These are phyloP conservation scores for Penicillium sp. DNA, from an alignment of 2,329 filamentous ascomycete genomes.

Conservation along the genomic window DNA sequence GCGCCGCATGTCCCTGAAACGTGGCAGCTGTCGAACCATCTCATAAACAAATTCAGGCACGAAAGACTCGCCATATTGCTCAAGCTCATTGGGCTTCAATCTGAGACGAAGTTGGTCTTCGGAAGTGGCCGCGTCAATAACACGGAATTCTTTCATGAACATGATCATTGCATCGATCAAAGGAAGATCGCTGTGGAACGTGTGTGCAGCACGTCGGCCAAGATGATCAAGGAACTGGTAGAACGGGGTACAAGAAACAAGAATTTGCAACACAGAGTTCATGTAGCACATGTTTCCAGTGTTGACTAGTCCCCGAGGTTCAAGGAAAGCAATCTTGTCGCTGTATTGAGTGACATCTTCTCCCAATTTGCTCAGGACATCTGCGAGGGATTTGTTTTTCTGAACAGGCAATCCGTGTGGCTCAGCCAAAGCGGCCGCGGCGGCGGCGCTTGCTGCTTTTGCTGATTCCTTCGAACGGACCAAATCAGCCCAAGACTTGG, in stretches of 20 bases:
- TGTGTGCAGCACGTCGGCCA: slow-evolving; percentile 77
- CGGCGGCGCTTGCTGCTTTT: slow-evolving; percentile 27
- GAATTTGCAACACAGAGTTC: slow-evolving; percentile 97
- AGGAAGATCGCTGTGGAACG: slow-evolving; percentile 92
- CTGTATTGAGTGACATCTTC: slow-evolving; percentile 58
- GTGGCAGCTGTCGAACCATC: slow-evolving; percentile 78
- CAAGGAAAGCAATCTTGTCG: slow-evolving; percentile 74
- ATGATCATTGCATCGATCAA: slow-evolving; percentile 94
- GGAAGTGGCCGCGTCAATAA: slow-evolving; percentile 75
- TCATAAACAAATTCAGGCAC: slow-evolving; percentile 95
- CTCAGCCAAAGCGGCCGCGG: slow-evolving; percentile 28
- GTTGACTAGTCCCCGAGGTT: slow-evolving; percentile 91
- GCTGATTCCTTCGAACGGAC: slow-evolving; percentile 53
- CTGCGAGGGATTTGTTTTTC: slow-evolving; percentile 65
- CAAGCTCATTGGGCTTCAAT: slow-evolving; percentile 78
- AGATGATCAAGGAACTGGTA: slow-evolving; percentile 90
- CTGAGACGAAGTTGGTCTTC: slow-evolving; percentile 69
- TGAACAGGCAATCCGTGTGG: slow-evolving; percentile 45
- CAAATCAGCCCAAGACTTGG: slow-evolving; percentile 68
- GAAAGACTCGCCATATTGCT: slow-evolving; percentile 87
- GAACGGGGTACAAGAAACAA: slow-evolving; percentile 91
- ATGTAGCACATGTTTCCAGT: slow-evolving; percentile 99
- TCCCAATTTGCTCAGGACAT: slow-evolving; percentile 72
- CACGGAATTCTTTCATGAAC: slow-evolving; percentile 89
- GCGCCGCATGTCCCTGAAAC: slow-evolving; percentile 89